These are phyloP conservation scores for Volvariella surrecta DNA, from an alignment of 1,284 basidiomycete genomes.

Conservation along the genomic window DNA sequence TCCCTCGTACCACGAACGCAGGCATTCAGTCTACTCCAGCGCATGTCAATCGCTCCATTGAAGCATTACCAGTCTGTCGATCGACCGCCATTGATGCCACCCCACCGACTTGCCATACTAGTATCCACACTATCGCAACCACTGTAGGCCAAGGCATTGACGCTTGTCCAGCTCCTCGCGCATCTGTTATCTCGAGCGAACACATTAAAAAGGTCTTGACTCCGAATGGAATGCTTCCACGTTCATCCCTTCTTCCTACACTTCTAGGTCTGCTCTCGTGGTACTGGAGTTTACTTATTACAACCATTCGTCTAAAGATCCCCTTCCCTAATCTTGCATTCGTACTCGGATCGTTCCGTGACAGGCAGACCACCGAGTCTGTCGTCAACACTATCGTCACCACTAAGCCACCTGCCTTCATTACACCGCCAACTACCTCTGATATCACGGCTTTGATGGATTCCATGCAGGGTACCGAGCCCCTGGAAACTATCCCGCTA, in stretches of 20 bases:
- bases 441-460: too few relatives aligned
- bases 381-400: too few relatives aligned
- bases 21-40: slow-evolving; percentile 41
- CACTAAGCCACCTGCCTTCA: too few relatives aligned
- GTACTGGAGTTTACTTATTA: not conserved
- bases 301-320: slow-evolving; percentile 3
- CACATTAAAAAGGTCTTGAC: not conserved
- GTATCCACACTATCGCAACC: slow-evolving; percentile 24
- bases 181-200: not conserved
- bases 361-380: too few relatives aligned
- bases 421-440: too few relatives aligned
- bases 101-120: slow-evolving; percentile 22
- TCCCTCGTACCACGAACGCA: slow-evolving; percentile 31
- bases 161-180: slow-evolving; percentile 13
- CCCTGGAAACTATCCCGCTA: slow-evolving; percentile 24
- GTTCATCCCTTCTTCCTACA: not conserved
- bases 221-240: too few relatives aligned
- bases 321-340: slow-evolving; percentile 7
- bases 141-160: slow-evolving; percentile 31
- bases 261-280: not conserved
- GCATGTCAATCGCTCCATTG: slow-evolving; percentile 34
- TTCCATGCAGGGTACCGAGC: too few relatives aligned
- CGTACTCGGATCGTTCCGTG: not conserved
- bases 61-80: slow-evolving; percentile 31
- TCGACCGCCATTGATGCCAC: slow-evolving; percentile 41